phyloP scores from a whole-genome alignment of 2,329 filamentous ascomycete species.

The Shiraia bambusicola region DNA sequence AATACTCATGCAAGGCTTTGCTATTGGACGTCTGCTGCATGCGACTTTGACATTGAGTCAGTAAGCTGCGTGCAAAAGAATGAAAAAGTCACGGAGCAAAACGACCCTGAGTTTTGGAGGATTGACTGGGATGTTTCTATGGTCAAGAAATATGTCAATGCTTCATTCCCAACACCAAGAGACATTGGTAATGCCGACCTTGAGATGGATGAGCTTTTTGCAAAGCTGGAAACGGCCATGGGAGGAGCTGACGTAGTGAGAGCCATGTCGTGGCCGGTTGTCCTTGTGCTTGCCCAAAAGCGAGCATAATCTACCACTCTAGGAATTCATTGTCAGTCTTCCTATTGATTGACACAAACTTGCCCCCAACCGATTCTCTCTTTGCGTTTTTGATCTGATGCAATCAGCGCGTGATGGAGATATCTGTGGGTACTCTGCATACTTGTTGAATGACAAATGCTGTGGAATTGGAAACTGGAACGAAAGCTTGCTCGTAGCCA shows the following conservation, averaged over 20 bases:
- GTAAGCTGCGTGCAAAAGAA: not conserved
- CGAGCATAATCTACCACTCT: too few relatives aligned
- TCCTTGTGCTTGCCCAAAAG: too few relatives aligned
- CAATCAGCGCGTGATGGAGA: too few relatives aligned
- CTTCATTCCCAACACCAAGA: not conserved
- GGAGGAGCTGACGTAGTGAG: not conserved
- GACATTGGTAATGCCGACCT: not conserved
- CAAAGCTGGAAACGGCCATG: not conserved
- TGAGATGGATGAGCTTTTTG: slow-evolving; percentile 1
- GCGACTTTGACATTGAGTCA: slow-evolving; percentile 5
- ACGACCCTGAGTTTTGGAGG: not conserved
- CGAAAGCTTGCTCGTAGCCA: slow-evolving; percentile 1
- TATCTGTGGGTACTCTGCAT: too few relatives aligned
- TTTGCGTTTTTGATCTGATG: not conserved
- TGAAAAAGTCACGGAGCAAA: not conserved
- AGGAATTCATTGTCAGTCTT: not conserved
- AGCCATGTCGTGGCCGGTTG: too few relatives aligned
- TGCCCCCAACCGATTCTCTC: not conserved
- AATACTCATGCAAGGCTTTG: slow-evolving; percentile 2
- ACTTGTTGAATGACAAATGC: not conserved
- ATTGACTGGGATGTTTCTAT: not conserved
- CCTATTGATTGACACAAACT: not conserved
- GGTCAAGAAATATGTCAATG: not conserved
- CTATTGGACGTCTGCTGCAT: slow-evolving; percentile 1
- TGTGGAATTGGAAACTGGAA: not conserved